Evolutionary conservation across 768 basidiomycete genomes (phyloP).

Genomic region (Calocybe indica): DNA sequence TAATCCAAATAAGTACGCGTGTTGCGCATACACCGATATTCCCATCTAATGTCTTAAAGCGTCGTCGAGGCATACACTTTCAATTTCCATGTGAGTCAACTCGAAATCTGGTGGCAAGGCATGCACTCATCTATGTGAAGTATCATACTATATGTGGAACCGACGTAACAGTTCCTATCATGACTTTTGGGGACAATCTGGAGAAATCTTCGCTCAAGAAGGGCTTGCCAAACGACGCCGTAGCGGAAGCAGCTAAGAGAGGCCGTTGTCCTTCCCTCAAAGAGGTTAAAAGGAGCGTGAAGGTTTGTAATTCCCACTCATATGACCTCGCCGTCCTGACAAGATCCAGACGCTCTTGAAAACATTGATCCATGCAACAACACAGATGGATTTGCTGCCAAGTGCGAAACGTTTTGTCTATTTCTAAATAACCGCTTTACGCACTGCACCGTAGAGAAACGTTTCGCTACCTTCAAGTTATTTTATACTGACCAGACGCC

Average conservation of each 20-base stretch:
- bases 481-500: slow-evolving; percentile 81
- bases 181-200: slow-evolving; percentile 63
- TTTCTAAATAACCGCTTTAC: no score
- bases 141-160: slow-evolving; percentile 66
- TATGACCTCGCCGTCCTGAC: background rate
- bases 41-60: slow-evolving; percentile 29
- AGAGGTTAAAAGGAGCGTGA: slow-evolving; percentile 79
- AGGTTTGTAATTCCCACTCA: slow-evolving; percentile 33
- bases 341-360: slow-evolving; percentile 59
- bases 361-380: slow-evolving; percentile 71
- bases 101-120: background rate
- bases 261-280: slow-evolving; percentile 67
- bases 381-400: slow-evolving; percentile 74
- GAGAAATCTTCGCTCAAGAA: slow-evolving; percentile 41
- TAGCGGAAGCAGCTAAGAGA: slow-evolving; percentile 48
- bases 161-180: slow-evolving; percentile 54
- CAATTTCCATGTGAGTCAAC: slow-evolving; percentile 59
- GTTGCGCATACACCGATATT: slow-evolving; percentile 2
- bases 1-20: slow-evolving; percentile 66
- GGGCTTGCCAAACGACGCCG: slow-evolving; percentile 41
- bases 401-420: slow-evolving; percentile 34
- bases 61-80: slow-evolving; percentile 88
- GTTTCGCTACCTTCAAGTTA: slow-evolving; percentile 85
- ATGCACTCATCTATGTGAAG: slow-evolving; percentile 27
- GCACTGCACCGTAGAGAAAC: slow-evolving; percentile 43